Percentiles rank a stretch among this genome's conserved stretches.
Evolutionary conservation across 208 protist species (phyloP).

Genomic region (Leishmania braziliensis): DNA sequence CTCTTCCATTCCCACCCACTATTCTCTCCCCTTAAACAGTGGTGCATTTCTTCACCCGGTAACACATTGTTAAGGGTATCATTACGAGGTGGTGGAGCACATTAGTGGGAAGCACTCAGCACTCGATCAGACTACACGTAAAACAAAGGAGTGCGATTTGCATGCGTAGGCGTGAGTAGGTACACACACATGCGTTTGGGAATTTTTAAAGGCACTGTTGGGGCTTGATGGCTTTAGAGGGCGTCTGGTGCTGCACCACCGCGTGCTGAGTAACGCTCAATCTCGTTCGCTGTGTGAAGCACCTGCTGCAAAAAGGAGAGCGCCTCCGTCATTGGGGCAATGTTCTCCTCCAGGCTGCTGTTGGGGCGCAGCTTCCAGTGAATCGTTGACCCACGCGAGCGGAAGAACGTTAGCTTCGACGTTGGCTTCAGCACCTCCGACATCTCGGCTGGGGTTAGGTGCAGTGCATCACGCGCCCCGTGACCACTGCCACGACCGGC

Average conservation of each 20-base stretch:
- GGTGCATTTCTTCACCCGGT: neutral
- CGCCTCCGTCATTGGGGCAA: conserved; percentile 78
- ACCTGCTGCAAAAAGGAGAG: conserved; percentile 80
- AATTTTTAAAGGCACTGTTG: neutral
- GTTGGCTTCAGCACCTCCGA: conserved; percentile 52
- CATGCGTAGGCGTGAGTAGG: neutral
- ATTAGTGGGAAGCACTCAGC: neutral
- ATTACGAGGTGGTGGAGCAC: neutral
- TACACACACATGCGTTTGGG: neutral
- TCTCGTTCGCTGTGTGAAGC: conserved; percentile 81
- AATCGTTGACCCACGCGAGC: conserved; percentile 68
- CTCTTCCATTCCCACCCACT: neutral
- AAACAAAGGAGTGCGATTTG: neutral
- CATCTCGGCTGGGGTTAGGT: conserved; percentile 38
- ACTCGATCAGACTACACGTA: neutral
- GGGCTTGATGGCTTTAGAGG: conserved; percentile 29
- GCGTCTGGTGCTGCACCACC: conserved; percentile 74
- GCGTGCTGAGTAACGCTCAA: conserved; percentile 71
- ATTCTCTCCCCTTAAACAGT: neutral
- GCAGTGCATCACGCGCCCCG: conserved; percentile 25
- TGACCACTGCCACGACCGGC: conserved; percentile 20
- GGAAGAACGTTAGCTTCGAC: conserved; percentile 82
- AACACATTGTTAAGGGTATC: neutral
- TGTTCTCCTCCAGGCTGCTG: conserved; percentile 68
- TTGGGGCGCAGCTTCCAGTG: conserved; percentile 83